A percentile compares a stretch with the other conserved stretches of the same genome.
Conservation (phyloP, 2,329 filamentous ascomycete genomes). For the Colletotrichum viniferum region DNA sequence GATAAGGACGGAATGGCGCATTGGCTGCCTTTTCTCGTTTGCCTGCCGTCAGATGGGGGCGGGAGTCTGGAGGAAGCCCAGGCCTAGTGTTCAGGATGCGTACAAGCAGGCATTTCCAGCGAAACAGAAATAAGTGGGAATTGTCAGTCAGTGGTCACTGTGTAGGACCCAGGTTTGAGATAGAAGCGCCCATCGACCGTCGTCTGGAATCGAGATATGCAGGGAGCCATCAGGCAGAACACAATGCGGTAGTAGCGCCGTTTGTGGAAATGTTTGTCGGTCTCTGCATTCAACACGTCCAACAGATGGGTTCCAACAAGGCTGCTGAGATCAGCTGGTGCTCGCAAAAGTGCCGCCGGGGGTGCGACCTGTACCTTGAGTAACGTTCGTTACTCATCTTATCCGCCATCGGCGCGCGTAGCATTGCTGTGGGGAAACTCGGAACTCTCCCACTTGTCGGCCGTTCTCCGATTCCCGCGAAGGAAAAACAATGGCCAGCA, state of each 20-base stretch:
- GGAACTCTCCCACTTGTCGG: neutral
- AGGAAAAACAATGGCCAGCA: neutral
- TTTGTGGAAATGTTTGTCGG: neutral
- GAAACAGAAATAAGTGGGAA: slow-evolving; percentile 3
- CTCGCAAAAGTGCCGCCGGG: neutral
- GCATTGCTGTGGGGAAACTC: neutral
- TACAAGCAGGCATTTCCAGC: neutral
- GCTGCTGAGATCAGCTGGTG: neutral
- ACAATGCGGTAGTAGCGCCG: neutral
- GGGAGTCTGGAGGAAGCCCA: neutral
- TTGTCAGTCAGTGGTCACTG: neutral
- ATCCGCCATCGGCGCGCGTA: neutral
- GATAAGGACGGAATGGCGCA: neutral
- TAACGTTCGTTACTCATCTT: neutral
- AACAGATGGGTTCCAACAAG: neutral
- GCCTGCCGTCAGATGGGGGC: neutral
- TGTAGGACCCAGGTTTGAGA: neutral
- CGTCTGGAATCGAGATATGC: neutral
- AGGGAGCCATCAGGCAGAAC: neutral
- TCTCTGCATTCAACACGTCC: neutral
- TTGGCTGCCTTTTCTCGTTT: neutral
- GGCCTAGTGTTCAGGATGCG: neutral
- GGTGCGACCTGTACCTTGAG: neutral
- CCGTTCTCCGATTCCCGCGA: neutral
- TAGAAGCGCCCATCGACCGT: neutral